Evolutionary conservation across 106 monocot genomes (phyloP).

Genomic region (Chionographis japonica): DNA sequence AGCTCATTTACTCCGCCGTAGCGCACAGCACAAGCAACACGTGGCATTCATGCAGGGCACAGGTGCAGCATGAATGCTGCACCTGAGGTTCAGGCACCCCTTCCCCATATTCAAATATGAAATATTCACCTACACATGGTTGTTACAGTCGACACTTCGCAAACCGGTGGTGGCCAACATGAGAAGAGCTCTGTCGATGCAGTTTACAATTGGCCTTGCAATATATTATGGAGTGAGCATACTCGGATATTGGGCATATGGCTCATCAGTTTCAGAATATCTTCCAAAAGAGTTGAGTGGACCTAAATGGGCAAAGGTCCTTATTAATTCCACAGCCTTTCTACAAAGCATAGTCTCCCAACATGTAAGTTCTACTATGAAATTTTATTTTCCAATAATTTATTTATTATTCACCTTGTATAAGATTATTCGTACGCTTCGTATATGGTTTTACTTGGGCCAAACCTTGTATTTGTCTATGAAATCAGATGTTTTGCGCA

Average conservation of each 20-base stretch:
- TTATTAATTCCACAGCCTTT: constrained; percentile 46
- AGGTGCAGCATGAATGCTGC: too few species aligned
- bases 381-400: neutral
- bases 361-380: constrained; percentile 30
- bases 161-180: constrained; percentile 42
- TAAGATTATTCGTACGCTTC: too few species aligned
- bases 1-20: too few species aligned
- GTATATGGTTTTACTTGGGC: neutral
- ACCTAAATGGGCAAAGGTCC: constrained; percentile 45
- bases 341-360: constrained; percentile 50
- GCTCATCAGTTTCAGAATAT: constrained; percentile 52
- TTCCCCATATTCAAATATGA: too few species aligned
- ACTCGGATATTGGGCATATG: constrained; percentile 69
- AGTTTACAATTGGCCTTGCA: constrained; percentile 40
- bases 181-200: constrained; percentile 41
- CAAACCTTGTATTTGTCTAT: neutral
- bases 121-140: neutral
- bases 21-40: too few species aligned
- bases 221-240: constrained; percentile 54
- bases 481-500: constrained; percentile 44
- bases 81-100: too few species aligned
- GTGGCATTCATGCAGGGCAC: too few species aligned
- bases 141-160: constrained; percentile 51
- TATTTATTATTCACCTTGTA: too few species aligned
- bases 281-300: constrained; percentile 44